phyloP scores from a whole-genome alignment of 2,329 filamentous ascomycete species.

The Amauroascus niger region DNA sequence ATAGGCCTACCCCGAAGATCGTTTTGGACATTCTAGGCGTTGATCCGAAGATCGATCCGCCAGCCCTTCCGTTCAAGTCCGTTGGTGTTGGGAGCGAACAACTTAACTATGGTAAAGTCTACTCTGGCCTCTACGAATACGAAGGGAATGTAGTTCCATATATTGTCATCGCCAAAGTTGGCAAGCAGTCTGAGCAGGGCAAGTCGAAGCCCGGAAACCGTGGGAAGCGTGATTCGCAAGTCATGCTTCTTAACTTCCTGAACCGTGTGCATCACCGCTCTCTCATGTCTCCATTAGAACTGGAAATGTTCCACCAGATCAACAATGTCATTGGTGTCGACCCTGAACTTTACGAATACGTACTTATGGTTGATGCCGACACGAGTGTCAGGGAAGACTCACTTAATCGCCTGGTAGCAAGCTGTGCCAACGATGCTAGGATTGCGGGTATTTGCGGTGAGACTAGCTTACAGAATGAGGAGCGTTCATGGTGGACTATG shows the following conservation, averaged over 20 bases:
- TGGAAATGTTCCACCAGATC: constrained; percentile 98
- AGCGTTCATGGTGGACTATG: constrained; percentile 97
- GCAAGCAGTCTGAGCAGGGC: constrained; percentile 86
- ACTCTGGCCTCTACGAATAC: constrained; percentile 93
- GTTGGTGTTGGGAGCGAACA: constrained; percentile 82
- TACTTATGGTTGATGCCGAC: constrained; percentile 96
- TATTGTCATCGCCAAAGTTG: constrained; percentile 89
- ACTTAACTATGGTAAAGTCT: constrained; percentile 97
- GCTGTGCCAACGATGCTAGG: constrained; percentile 86
- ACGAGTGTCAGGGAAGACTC: constrained; percentile 88
- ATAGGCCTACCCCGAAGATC: constrained; percentile 93
- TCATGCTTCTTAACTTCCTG: constrained; percentile 91
- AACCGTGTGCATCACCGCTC: constrained; percentile 92
- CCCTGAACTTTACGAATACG: constrained; percentile 91
- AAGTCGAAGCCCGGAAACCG: constrained; percentile 94
- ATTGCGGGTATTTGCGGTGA: constrained; percentile 97
- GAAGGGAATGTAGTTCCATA: constrained; percentile 98
- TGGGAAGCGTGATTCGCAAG: constrained; percentile 96
- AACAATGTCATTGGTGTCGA: constrained; percentile 99
- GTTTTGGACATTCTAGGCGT: constrained; percentile 95
- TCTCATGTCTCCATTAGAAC: constrained; percentile 88
- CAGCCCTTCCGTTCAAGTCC: constrained; percentile 86
- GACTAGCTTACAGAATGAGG: constrained; percentile 90
- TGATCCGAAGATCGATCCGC: constrained; percentile 91
- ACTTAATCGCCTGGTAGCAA: constrained; percentile 81